Evolutionary conservation across 805 yeast genomes (phyloP).

Genomic region (Zygosaccharomyces kombuchaensis): DNA sequence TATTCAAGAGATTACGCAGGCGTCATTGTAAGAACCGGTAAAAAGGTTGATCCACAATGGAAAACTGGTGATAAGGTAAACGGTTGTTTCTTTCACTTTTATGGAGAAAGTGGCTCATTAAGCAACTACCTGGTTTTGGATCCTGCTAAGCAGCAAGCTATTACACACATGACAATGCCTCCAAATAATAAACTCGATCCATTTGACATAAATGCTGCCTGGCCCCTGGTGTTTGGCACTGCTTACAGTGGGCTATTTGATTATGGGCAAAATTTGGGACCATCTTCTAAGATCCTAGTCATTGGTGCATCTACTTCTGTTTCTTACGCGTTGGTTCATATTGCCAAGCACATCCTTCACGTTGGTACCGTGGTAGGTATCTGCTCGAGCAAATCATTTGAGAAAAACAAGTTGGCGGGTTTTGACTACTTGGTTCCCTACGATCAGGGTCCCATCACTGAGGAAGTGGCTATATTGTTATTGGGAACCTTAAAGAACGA

Average conservation of each 20-base stretch:
- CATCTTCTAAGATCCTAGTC: conserved; percentile 49
- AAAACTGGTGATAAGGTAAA: conserved; percentile 28
- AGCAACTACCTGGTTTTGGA: conserved; percentile 45
- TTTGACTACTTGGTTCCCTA: conserved; percentile 59
- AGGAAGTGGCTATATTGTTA: conserved; percentile 35
- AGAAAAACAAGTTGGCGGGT: conserved; percentile 46
- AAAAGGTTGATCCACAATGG: conserved; percentile 19
- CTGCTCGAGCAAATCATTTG: conserved; percentile 48
- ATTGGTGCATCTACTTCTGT: conserved; percentile 75
- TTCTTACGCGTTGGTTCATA: conserved; percentile 52
- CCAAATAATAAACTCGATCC: conserved; percentile 26
- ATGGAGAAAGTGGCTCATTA: conserved; percentile 39
- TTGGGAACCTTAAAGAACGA: conserved; percentile 33
- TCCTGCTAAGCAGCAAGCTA: conserved; percentile 25
- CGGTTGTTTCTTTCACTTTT: conserved; percentile 25
- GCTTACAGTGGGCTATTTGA: conserved; percentile 43
- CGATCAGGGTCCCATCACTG: conserved; percentile 39
- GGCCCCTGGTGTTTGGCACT: conserved; percentile 61
- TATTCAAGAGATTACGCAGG: conserved; percentile 32
- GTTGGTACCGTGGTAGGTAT: conserved; percentile 53
- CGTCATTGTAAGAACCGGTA: conserved; percentile 26
- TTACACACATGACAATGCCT: conserved; percentile 32
- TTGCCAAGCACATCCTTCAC: conserved; percentile 46
- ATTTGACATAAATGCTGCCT: conserved; percentile 42
- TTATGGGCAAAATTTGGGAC: conserved; percentile 36